These are phyloP conservation scores for Amaranthus tricolor DNA, from an alignment of 179 eudicot genomes.

Conservation along the genomic window DNA sequence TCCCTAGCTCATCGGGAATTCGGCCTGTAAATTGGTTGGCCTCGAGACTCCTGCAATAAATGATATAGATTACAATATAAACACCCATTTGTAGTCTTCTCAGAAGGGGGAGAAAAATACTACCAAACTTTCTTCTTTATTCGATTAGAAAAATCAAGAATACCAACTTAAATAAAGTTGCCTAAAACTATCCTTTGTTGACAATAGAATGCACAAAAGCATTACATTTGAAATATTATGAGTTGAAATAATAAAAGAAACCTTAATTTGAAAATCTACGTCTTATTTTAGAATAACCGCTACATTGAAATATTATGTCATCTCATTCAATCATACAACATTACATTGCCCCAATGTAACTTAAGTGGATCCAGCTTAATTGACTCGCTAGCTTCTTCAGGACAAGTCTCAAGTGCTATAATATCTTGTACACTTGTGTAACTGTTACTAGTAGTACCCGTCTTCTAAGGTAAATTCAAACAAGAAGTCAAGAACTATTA, in stretches of 20 bases:
- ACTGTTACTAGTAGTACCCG: too few species aligned
- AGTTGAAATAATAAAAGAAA: too few species aligned
- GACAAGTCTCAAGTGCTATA: too few species aligned
- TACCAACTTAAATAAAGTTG: not conserved
- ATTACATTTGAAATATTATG: not conserved
- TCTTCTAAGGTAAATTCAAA: not conserved
- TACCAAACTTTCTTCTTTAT: not conserved
- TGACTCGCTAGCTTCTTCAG: too few species aligned
- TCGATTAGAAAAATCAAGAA: not conserved
- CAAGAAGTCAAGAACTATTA: not conserved
- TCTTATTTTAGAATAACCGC: too few species aligned
- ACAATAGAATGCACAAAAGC: not conserved
- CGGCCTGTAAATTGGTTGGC: conserved; percentile 62
- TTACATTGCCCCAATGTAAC: too few species aligned
- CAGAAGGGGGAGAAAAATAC: conserved; percentile 1
- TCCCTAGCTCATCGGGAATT: conserved; percentile 59
- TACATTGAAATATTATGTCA: too few species aligned
- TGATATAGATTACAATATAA: not conserved
- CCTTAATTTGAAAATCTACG: too few species aligned
- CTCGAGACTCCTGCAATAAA: conserved; percentile 54
- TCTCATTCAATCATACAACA: too few species aligned
- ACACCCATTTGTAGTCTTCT: conserved; percentile 3
- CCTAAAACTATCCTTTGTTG: not conserved
- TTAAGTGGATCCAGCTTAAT: too few species aligned
- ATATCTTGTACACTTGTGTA: too few species aligned